Base-by-base conservation (phyloP, 192 early-diverging fungal genomes). In the Backusella psychrophila region DNA sequence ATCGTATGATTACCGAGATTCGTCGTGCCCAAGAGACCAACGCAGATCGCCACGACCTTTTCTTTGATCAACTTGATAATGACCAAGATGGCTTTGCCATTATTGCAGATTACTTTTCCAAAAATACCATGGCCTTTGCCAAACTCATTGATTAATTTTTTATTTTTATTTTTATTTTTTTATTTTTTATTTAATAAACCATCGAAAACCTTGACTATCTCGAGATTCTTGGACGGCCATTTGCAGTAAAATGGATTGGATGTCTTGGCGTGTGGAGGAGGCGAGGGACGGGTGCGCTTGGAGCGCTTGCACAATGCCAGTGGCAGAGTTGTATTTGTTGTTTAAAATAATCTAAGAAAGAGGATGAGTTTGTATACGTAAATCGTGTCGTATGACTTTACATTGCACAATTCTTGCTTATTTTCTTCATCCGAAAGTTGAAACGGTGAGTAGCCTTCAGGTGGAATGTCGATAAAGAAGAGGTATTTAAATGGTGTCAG, bases 71-170 rank as follows among this genome's bases (percentile, higher is more conserved):
- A 90, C 88, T 97, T 3, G 90, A 93, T 34, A 85, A 92, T 66
- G 86, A 89, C 9, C 89, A 95, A 35, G 94, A 97, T 80, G 92
- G 95, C 6, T 97, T 98, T 85, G 87, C 87, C 19, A 89, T 95
- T 6, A 87, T 98, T 83, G 94, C 97, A 29, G 90, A 94, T 72
- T 96, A 94, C 85, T 97, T 96, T 86, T 90, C 93, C 7, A 97
- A 96, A 79, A 95, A 93, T 77, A 91, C 94, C 17, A 88, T 90
- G 87, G 86, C 87, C 2, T 90, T 90, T 87, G 86, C 89, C 23
- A 87, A 85, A 52, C 77, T 90, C 11, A 85, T 90, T 65, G 89
- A 90, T 76, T 86, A 75, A 71, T 0, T 0, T 39, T 39, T n/a
- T n/a, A n/a, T n/a, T n/a, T n/a, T n/a, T n/a, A n/a, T n/a, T n/a